Conservation (phyloP, 2,329 filamentous ascomycete genomes). For the Emergomyces pasteurianus region DNA sequence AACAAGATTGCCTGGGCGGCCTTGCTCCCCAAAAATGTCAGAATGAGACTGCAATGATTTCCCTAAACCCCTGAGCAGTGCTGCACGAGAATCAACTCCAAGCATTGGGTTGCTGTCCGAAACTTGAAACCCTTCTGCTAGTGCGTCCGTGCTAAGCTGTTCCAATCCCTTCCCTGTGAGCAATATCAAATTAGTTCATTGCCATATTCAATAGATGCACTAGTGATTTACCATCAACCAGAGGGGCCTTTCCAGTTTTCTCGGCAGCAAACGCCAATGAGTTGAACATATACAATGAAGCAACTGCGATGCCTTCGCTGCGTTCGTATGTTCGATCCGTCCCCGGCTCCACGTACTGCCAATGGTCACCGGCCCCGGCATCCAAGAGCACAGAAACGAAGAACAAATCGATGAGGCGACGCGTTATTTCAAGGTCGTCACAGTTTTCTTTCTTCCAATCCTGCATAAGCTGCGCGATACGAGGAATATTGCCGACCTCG, state of each 20-base stretch:
- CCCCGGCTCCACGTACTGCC: conserved; percentile 35
- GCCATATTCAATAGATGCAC: background rate
- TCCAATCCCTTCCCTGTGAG: conserved; percentile 22
- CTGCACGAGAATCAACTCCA: conserved; percentile 33
- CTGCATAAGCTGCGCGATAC: conserved; percentile 33
- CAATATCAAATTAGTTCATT: conserved; percentile 7
- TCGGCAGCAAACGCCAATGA: conserved; percentile 27
- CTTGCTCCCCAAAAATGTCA: conserved; percentile 31
- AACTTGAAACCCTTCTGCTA: conserved; percentile 36
- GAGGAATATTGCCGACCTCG: conserved; percentile 42
- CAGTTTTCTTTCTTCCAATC: conserved; percentile 32
- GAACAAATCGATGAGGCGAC: conserved; percentile 49
- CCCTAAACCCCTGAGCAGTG: conserved; percentile 33
- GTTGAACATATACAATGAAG: conserved; percentile 40
- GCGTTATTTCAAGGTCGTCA: conserved; percentile 37
- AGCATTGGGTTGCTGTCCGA: conserved; percentile 35
- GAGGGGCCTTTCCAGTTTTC: conserved; percentile 7
- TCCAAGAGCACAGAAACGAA: conserved; percentile 48
- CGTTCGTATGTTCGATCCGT: conserved; percentile 23
- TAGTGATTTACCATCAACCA: conserved; percentile 26
- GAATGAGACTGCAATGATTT: conserved; percentile 28
- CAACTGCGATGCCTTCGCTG: conserved; percentile 43
- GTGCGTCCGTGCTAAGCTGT: conserved; percentile 21
- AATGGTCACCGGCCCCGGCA: conserved; percentile 41
- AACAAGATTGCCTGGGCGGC: conserved; percentile 38